Conservation (phyloP, 192 early-diverging fungal species). For the Rhizophagus prolifer region DNA sequence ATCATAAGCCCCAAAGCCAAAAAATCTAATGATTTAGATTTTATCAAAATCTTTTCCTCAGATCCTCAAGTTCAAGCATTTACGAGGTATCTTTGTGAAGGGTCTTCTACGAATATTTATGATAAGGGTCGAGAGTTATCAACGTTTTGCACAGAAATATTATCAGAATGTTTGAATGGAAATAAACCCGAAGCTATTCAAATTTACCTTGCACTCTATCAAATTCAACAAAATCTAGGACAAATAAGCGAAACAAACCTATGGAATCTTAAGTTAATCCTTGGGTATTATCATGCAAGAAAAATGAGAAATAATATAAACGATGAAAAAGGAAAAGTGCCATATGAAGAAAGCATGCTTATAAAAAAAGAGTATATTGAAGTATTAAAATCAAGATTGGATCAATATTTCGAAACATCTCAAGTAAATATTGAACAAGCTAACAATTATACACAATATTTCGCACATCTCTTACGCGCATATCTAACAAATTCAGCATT, state of each 20-base stretch:
- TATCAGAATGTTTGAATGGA: conserved; percentile 53
- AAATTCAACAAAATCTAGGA: conserved; percentile 24
- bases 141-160: conserved; percentile 40
- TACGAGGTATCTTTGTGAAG: conserved; percentile 40
- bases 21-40: conserved; percentile 2
- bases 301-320: not conserved
- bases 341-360: not conserved
- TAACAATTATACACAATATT: not conserved
- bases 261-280: conserved; percentile 25
- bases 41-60: conserved; percentile 29
- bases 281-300: conserved; percentile 22
- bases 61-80: conserved; percentile 45
- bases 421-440: not conserved
- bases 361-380: conserved; percentile 17
- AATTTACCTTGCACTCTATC: conserved; percentile 46
- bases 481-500: conserved; percentile 9
- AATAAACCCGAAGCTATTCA: conserved; percentile 53
- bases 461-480: not conserved
- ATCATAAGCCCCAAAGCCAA: not conserved
- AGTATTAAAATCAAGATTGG: conserved; percentile 2
- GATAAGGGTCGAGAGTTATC: conserved; percentile 37
- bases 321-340: not conserved
- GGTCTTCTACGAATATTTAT: conserved; percentile 27
- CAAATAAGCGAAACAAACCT: not conserved
- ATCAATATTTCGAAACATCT: conserved; percentile 17